Conservation (phyloP, 441 rosid genomes). For the Jatropha podagrica region DNA sequence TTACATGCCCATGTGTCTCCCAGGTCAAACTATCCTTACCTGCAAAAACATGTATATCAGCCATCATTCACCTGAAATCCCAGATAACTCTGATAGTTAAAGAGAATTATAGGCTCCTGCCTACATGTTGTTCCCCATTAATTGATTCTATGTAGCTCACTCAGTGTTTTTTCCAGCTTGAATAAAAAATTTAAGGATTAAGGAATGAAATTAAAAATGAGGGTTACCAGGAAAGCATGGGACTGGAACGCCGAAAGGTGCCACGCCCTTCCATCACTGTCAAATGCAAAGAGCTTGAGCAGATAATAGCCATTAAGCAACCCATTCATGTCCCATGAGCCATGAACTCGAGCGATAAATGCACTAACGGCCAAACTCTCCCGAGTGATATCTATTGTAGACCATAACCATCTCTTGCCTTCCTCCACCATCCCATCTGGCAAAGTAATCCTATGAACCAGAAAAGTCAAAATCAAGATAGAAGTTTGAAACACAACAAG, state of each 20-base stretch:
- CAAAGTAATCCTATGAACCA: constrained; percentile 53
- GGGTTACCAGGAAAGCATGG: constrained; percentile 84
- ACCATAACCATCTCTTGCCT: constrained; percentile 70
- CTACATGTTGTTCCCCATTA: background rate
- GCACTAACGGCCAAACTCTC: constrained; percentile 66
- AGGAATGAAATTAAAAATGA: background rate
- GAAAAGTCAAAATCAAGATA: background rate
- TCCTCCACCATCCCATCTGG: constrained; percentile 70
- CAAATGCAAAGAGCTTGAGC: constrained; percentile 71
- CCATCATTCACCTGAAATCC: background rate
- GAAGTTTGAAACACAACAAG: background rate
- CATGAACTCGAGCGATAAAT: constrained; percentile 71
- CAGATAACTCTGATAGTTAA: background rate
- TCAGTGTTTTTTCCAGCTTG: background rate
- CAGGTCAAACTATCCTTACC: background rate
- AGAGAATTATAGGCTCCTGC: background rate
- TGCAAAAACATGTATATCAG: background rate
- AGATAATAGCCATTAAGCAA: constrained; percentile 76
- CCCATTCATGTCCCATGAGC: constrained; percentile 88
- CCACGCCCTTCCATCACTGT: constrained; percentile 81
- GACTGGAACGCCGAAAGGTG: constrained; percentile 97
- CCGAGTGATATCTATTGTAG: constrained; percentile 65
- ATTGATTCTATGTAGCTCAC: background rate
- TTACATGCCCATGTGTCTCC: background rate
- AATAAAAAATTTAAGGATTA: background rate